phyloP scores from a whole-genome alignment of 2,329 filamentous ascomycete genomes.

The Rachicladosporium sp. region DNA sequence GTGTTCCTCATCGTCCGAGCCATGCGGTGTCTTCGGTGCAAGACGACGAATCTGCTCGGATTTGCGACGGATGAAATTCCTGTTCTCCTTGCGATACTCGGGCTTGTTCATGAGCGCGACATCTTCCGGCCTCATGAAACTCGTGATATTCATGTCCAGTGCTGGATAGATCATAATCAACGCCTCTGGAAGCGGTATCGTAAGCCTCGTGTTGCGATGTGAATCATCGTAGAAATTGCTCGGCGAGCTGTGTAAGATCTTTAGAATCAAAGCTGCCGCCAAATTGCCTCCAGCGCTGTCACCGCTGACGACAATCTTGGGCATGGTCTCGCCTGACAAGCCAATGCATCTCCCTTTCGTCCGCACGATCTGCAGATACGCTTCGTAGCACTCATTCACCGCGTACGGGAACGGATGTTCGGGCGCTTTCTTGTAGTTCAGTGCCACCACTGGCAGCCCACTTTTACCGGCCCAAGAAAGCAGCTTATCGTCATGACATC shows the following conservation, averaged over 20 bases:
- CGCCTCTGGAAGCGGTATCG: conserved; percentile 62
- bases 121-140: conserved; percentile 98
- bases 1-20: conserved; percentile 61
- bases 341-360: conserved; percentile 66
- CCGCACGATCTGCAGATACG: conserved; percentile 61
- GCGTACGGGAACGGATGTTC: conserved; percentile 78
- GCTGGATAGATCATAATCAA: conserved; percentile 79
- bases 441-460: conserved; percentile 74
- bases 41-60: conserved; percentile 77
- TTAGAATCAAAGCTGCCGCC: conserved; percentile 68
- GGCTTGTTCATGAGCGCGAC: conserved; percentile 87
- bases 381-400: conserved; percentile 77
- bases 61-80: conserved; percentile 69
- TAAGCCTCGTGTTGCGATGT: conserved; percentile 28
- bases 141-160: conserved; percentile 93
- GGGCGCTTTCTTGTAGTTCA: conserved; percentile 83
- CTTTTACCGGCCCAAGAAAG: conserved; percentile 84
- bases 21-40: conserved; percentile 67
- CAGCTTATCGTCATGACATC: conserved; percentile 86
- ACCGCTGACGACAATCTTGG: conserved; percentile 60
- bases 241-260: conserved; percentile 65
- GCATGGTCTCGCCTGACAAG: conserved; percentile 51
- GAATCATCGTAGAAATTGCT: conserved; percentile 10
- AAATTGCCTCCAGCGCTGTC: conserved; percentile 70
- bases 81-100: conserved; percentile 63